Base-by-base conservation (phyloP, 352 stramenopile species). In the Phytopythium ostracodes region DNA sequence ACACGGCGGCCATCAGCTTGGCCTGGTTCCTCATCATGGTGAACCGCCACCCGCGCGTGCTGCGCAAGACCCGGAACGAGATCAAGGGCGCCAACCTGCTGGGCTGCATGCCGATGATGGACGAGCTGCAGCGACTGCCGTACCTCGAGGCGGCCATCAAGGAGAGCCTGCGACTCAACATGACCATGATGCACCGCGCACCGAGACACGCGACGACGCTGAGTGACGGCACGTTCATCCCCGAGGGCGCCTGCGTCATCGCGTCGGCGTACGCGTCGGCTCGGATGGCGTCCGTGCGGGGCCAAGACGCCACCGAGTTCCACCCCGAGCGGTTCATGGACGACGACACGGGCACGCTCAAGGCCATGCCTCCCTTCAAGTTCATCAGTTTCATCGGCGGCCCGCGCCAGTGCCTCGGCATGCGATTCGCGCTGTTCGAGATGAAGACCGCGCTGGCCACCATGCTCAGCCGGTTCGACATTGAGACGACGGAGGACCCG, bases 91-190 rank as follows among this genome's bases (percentile, higher is more conserved):
- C 68, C 1, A 46, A 57, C 4, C 62, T 76, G 24, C 52, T 67
- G 35, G 47, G 68, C 15, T 15, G 57, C 10, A 57, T 65, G 33
- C 56, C 75, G 1, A 81, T 56, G 0, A 71, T 77, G 43, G 72
- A 84, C 18, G 66, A 87, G 20, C 60, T 81, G 4, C 72, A 80
- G 51, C 62, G 79, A 17, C 65, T 93, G 11, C 63, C 71, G 33
- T 93, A 90, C 63, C 58, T 94, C 20, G 74, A 88, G 24, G 87
- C 79, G 0, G 71, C 74, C 20, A 67, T 92, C 46, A 74, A 73
- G 11, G 87, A 95, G 57, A 87, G 54, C 46, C 63, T 94, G 24
- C 78, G 87, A 2, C 53, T 96, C 11, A 75, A 84, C 59, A 85
- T 87, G 8, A 68, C 73, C 17, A 68, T 73, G 14, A 73, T 81